Conservation (phyloP, 192 early-diverging fungal genomes). For the Podila epigama region DNA sequence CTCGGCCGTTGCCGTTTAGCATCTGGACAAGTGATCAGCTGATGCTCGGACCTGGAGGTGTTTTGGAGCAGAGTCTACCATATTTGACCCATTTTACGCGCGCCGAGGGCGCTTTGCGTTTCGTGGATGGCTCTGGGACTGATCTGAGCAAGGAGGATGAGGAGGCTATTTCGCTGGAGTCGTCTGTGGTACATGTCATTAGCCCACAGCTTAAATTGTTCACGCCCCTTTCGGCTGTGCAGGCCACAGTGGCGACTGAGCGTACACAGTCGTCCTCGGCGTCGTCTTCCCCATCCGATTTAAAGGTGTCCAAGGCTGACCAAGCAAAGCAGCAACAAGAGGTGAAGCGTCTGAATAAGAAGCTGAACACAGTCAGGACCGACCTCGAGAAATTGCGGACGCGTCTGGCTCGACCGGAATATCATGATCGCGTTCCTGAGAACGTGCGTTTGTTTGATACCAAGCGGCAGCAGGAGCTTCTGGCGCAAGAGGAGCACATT, state of each 20-base stretch:
- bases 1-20: constrained; percentile 52
- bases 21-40: constrained; percentile 50
- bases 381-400: constrained; percentile 22
- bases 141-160: neutral
- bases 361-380: constrained; percentile 6
- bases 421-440: constrained; percentile 21
- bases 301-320: neutral
- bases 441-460: constrained; percentile 7
- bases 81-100: constrained; percentile 33
- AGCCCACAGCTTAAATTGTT: constrained; percentile 24
- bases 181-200: constrained; percentile 16
- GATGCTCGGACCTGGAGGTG: constrained; percentile 31
- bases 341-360: constrained; percentile 21
- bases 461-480: constrained; percentile 12
- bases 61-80: constrained; percentile 8
- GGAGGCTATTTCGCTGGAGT: constrained; percentile 3
- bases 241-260: neutral
- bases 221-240: constrained; percentile 24
- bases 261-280: neutral
- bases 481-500: constrained; percentile 32
- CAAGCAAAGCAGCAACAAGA: constrained; percentile 20
- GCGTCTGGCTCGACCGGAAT: constrained; percentile 19
- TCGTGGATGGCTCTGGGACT: constrained; percentile 10
- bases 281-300: neutral
- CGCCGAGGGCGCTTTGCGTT: constrained; percentile 9